phyloP scores from a whole-genome alignment of 495 filamentous ascomycete species.

The Neurospora sublineolata region DNA sequence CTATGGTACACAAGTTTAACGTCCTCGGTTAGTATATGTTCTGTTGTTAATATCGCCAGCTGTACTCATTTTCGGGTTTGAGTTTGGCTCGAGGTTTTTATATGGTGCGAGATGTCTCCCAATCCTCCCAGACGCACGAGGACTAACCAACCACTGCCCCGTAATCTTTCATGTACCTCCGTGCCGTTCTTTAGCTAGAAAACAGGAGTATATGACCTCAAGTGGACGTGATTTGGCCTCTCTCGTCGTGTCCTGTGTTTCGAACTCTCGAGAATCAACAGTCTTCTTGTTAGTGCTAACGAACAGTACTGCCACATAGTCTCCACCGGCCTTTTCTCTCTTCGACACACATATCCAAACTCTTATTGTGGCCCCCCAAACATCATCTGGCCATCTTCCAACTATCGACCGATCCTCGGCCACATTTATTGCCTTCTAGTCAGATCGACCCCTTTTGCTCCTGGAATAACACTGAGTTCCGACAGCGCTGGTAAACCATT shows the following conservation, averaged over 20 bases:
- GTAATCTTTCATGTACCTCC: background rate
- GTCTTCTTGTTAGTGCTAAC: background rate
- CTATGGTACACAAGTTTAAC: background rate
- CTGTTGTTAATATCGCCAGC: background rate
- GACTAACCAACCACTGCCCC: background rate
- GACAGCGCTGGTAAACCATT: background rate
- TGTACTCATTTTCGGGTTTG: background rate
- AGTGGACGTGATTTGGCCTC: background rate
- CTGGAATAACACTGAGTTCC: background rate
- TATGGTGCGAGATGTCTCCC: background rate
- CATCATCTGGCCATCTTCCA: background rate
- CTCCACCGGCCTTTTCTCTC: background rate
- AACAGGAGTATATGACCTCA: background rate
- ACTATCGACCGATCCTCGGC: background rate
- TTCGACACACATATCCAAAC: background rate
- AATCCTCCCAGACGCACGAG: background rate
- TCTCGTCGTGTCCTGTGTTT: background rate
- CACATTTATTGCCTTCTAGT: background rate
- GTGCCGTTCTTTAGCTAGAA: background rate
- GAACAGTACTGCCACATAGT: background rate
- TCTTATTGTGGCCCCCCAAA: background rate
- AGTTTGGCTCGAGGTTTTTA: background rate
- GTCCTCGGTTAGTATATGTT: background rate
- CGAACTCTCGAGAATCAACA: background rate
- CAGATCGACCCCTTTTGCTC: background rate